phyloP scores from a whole-genome alignment of 768 basidiomycete species.

The Phylloporus sp. region DNA sequence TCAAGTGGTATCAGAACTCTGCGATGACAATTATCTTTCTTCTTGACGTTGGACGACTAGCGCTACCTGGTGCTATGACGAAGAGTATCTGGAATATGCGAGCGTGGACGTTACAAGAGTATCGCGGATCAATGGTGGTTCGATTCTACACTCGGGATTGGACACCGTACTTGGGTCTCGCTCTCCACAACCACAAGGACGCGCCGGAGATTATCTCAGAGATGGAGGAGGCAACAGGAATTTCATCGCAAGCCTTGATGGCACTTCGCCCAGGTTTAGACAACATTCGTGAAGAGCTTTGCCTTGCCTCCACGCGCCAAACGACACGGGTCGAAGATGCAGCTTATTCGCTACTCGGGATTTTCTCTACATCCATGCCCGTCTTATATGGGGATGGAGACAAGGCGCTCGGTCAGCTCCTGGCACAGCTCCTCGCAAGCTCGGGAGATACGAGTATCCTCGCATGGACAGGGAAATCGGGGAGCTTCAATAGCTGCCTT shows the following conservation, averaged over 20 bases:
- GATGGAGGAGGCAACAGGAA: not conserved
- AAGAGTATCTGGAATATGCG: not conserved
- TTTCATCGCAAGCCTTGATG: not conserved
- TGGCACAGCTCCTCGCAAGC: conserved; percentile 1
- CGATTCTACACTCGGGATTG: not conserved
- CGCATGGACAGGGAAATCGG: conserved; percentile 4
- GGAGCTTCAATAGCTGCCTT: conserved; percentile 8
- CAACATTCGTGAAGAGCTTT: not conserved
- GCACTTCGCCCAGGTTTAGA: not conserved
- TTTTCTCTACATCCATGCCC: not conserved
- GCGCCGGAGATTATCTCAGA: not conserved
- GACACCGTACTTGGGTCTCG: not conserved
- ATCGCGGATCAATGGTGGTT: not conserved
- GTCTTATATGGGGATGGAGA: conserved; percentile 4
- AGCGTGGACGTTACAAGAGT: not conserved
- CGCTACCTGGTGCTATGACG: not conserved
- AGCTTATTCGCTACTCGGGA: not conserved
- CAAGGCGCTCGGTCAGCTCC: conserved; percentile 1
- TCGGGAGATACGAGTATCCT: conserved; percentile 5
- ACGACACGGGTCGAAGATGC: not conserved
- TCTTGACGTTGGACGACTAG: not conserved
- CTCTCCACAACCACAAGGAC: not conserved
- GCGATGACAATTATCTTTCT: not conserved
- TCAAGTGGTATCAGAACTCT: not conserved
- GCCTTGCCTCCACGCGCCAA: not conserved